Percentiles rank a stretch among this genome's conserved stretches.
phyloP scores from a whole-genome alignment of 345 rosid species.

The Populus tremula region DNA sequence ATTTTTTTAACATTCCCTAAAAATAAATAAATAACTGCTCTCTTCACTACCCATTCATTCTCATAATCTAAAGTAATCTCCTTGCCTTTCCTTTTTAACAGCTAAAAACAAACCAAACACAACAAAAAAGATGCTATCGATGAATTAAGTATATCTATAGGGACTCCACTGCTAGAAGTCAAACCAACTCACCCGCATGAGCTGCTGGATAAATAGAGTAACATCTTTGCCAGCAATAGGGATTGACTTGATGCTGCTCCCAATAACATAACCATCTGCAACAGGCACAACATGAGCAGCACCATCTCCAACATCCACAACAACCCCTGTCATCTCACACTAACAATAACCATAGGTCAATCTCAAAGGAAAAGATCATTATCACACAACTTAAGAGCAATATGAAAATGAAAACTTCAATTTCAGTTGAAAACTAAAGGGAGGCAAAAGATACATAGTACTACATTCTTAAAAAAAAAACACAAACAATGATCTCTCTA shows the following conservation, averaged over 20 bases:
- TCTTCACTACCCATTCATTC: neutral
- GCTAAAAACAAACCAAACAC: neutral
- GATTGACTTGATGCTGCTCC: slow-evolving; percentile 83
- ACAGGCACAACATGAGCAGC: slow-evolving; percentile 93
- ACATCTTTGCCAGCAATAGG: slow-evolving; percentile 94
- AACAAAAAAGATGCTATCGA: neutral
- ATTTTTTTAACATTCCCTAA: neutral
- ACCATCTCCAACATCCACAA: slow-evolving; percentile 97
- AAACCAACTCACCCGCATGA: slow-evolving; percentile 73
- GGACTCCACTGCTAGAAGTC: neutral
- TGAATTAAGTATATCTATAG: neutral
- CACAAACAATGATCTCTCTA: neutral
- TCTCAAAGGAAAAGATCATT: slow-evolving; percentile 21
- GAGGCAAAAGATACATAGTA: neutral
- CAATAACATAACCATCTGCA: slow-evolving; percentile 98
- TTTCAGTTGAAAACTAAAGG: neutral
- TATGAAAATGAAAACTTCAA: neutral
- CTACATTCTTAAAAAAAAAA: neutral
- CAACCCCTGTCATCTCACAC: slow-evolving; percentile 99
- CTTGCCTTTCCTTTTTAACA: neutral
- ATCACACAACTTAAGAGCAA: neutral
- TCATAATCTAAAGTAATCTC: neutral
- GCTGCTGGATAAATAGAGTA: slow-evolving; percentile 85
- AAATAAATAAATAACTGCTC: neutral
- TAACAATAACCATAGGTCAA: slow-evolving; percentile 49